Percentiles rank a stretch among this genome's conserved stretches.
Evolutionary conservation across 306 rosid species (phyloP).

Genomic region (Cucumis sativus): Cucumber_9930_V3 NC_026660.2:19017001-19017500

Average conservation of each 20-base stretch:
- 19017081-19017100: too few relatives aligned
- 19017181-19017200: neutral
- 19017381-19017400: neutral
- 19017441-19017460: neutral
- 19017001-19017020: too few relatives aligned
- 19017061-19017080: neutral
- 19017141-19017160: too few relatives aligned
- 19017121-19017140: neutral
- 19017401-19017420: neutral
- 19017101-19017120: too few relatives aligned
- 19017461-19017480: constrained; percentile 6
- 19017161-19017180: neutral
- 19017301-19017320: constrained; percentile 12
- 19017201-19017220: neutral
- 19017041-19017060: neutral
- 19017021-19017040: too few relatives aligned
- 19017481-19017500: constrained; percentile 45
- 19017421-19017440: constrained; percentile 4
- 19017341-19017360: too few relatives aligned
- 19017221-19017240: constrained; percentile 2
- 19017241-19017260: neutral
- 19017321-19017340: neutral
- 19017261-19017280: neutral
- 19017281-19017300: constrained; percentile 6
- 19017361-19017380: too few relatives aligned